A percentile compares a stretch with the other conserved stretches of the same genome.
These are phyloP conservation scores for Cladophialophora exuberans DNA, from an alignment of 2,329 filamentous ascomycete genomes.

Conservation along the genomic window DNA sequence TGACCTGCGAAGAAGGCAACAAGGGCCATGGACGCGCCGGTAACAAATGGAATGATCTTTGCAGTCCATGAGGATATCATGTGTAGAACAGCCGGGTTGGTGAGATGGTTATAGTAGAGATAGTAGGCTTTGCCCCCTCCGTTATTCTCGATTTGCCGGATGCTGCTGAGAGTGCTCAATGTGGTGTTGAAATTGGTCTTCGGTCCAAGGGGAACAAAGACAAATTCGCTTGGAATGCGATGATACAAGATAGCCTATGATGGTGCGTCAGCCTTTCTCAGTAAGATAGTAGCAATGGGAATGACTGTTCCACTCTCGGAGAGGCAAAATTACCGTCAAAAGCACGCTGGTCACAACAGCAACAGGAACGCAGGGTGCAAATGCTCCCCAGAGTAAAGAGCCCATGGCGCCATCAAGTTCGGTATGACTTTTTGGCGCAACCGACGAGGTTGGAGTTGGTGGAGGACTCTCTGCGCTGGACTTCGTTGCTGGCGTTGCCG, in stretches of 20 bases:
- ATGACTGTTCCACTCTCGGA: too few species aligned
- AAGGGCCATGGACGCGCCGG: slow-evolving; percentile 24
- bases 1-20: slow-evolving; percentile 27
- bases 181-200: slow-evolving; percentile 4
- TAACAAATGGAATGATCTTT: slow-evolving; percentile 29
- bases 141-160: slow-evolving; percentile 9
- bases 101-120: slow-evolving; percentile 20
- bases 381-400: slow-evolving; percentile 21
- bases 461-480: slow-evolving; percentile 5
- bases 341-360: slow-evolving; percentile 17
- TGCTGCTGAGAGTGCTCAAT: slow-evolving; percentile 7
- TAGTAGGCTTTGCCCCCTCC: slow-evolving; percentile 24
- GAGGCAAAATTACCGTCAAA: slow-evolving; percentile 20
- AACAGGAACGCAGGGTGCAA: slow-evolving; percentile 26
- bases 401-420: slow-evolving; percentile 14
- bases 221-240: slow-evolving; percentile 17
- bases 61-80: slow-evolving; percentile 26
- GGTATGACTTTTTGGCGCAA: slow-evolving; percentile 8
- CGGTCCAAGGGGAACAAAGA: slow-evolving; percentile 9
- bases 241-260: too few species aligned
- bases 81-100: slow-evolving; percentile 22
- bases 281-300: too few species aligned
- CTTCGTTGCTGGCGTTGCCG: slow-evolving; percentile 1
- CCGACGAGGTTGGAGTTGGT: background rate
- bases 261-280: too few species aligned